Conservation (phyloP, 345 rosid species). For the Noccaea caerulescens region DNA sequence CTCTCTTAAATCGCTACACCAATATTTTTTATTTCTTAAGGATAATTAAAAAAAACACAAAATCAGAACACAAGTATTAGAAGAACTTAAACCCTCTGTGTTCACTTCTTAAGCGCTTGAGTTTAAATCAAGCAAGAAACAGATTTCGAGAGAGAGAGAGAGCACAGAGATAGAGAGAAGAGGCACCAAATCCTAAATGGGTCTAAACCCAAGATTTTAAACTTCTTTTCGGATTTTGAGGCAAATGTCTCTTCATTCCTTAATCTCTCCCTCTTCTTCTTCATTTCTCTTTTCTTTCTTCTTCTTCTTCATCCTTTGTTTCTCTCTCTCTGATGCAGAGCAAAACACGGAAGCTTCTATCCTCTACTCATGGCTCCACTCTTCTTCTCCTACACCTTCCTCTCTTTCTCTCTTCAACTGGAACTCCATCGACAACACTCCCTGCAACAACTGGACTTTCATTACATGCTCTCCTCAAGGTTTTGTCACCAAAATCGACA, state of each 20-base stretch:
- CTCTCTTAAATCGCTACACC: conserved; percentile 31
- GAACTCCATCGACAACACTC: conserved; percentile 64
- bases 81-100: conserved; percentile 37
- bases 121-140: conserved; percentile 63
- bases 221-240: conserved; percentile 60
- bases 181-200: conserved; percentile 60
- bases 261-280: conserved; percentile 36
- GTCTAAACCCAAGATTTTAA: conserved; percentile 68
- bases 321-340: conserved; percentile 46
- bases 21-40: background rate
- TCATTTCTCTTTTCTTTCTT: conserved; percentile 42
- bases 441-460: conserved; percentile 87
- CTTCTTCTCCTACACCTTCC: conserved; percentile 51
- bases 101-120: conserved; percentile 50
- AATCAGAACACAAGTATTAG: conserved; percentile 6
- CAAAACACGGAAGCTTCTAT: conserved; percentile 61
- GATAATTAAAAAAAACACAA: background rate
- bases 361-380: conserved; percentile 72
- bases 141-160: conserved; percentile 43
- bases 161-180: conserved; percentile 41
- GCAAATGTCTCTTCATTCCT: conserved; percentile 66
- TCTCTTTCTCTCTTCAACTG: conserved; percentile 58
- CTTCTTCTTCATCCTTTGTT: conserved; percentile 40
- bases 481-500: conserved; percentile 66
- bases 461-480: conserved; percentile 70